Percentiles rank a stretch among this genome's conserved stretches.
phyloP scores from a whole-genome alignment of 371 early-diverging fungal genomes.

The Entomophthora muscae region DNA sequence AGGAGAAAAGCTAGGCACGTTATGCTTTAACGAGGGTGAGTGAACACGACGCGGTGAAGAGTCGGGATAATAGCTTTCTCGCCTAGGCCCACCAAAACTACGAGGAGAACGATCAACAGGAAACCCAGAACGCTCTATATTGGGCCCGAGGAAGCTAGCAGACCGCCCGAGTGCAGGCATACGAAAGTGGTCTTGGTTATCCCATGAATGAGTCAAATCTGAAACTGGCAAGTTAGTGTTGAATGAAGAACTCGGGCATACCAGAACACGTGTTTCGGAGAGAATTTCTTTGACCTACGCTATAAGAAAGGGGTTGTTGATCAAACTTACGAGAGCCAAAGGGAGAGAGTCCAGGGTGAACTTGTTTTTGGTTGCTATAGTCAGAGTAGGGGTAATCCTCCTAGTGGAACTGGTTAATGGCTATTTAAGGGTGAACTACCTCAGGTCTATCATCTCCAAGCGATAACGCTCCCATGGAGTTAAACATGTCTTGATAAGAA shows the following conservation, averaged over 20 bases:
- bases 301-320: not conserved
- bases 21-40: slow-evolving; percentile 8
- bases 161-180: slow-evolving; percentile 13
- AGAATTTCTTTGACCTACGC: not conserved
- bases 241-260: not conserved
- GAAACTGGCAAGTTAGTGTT: not conserved
- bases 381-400: not conserved
- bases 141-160: slow-evolving; percentile 11
- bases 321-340: not conserved
- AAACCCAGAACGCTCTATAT: slow-evolving; percentile 5
- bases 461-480: slow-evolving; percentile 17
- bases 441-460: slow-evolving; percentile 14
- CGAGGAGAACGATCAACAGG: slow-evolving; percentile 9
- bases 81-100: slow-evolving; percentile 3
- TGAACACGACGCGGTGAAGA: slow-evolving; percentile 10
- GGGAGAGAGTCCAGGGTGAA: not conserved
- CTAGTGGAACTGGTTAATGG: not conserved
- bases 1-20: slow-evolving; percentile 11
- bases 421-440: not conserved
- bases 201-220: not conserved
- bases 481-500: slow-evolving; percentile 14
- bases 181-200: not conserved
- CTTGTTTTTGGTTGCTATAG: not conserved
- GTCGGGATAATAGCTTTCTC: slow-evolving; percentile 2
- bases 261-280: slow-evolving; percentile 4